A percentile compares a stretch with the other conserved stretches of the same genome.
Conservation (phyloP, 169 alveolate species). For the Cryptosporidium felis region DNA sequence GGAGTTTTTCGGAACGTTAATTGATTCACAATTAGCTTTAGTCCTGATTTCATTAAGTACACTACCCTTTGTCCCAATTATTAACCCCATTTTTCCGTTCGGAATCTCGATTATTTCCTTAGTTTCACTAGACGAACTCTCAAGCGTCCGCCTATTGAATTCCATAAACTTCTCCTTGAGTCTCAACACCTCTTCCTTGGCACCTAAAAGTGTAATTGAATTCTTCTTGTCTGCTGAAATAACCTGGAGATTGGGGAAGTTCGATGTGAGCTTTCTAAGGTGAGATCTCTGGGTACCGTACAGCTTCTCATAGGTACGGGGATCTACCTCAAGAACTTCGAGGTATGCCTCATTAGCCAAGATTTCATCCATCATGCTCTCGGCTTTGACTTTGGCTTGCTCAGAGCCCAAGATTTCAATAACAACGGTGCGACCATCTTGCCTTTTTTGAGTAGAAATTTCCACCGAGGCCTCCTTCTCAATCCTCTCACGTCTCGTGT, state of each 20-base stretch:
- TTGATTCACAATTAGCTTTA: constrained; percentile 55
- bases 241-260: constrained; percentile 40
- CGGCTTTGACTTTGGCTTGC: constrained; percentile 45
- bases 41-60: constrained; percentile 53
- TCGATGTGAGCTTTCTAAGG: constrained; percentile 37
- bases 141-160: constrained; percentile 23
- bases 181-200: constrained; percentile 42
- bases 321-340: constrained; percentile 4
- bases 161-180: constrained; percentile 27
- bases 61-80: constrained; percentile 57
- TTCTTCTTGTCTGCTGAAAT: constrained; percentile 25
- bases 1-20: constrained; percentile 51
- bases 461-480: constrained; percentile 48
- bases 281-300: constrained; percentile 30
- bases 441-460: constrained; percentile 39
- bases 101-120: constrained; percentile 55
- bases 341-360: constrained; percentile 30
- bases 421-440: constrained; percentile 30
- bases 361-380: constrained; percentile 2
- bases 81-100: constrained; percentile 52
- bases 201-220: constrained; percentile 22
- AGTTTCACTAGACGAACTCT: constrained; percentile 23
- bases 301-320: constrained; percentile 48
- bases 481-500: constrained; percentile 34
- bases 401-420: constrained; percentile 62